Evolutionary conservation across 2,329 filamentous ascomycete genomes (phyloP), one percentile per base, ranked within the genome.

Genomic region (Epichloe elymi): DNA sequence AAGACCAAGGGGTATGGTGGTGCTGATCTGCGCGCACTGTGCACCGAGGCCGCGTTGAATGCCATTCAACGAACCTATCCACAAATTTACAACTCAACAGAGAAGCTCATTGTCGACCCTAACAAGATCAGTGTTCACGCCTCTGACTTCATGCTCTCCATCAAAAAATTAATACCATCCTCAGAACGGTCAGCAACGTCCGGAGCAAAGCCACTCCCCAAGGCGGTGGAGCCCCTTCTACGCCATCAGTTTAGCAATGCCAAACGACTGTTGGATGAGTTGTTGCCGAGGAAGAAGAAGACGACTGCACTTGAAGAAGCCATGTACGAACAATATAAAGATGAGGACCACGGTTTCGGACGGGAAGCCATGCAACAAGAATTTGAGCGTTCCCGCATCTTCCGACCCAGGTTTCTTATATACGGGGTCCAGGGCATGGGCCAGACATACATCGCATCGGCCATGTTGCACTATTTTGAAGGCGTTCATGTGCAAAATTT

Each of bases 1-100:
- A 75, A 91, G 61, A 96, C 91, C 3, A 96, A 96, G 67, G 94
- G 94, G 14, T 97, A 97, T 59, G 93, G 91, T 55, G 93, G 93
- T 76, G 93, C 93, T 30, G 93, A 98, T 69, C 72, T 98, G 56
- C 83, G 93, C 55, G 91, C 93, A 12, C 76, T 98, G 35, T 97
- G 90, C 67, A 98, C 93, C 0, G 93, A 98, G 72, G 91, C 93
- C 37, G 88, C 93, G 3, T 74, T 98, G 53, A 98, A 98, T 65
- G 86, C 93, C 2, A 93, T 98, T 23, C 93, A 98, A 67, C 79
- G 93, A 59, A 91, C 87, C 3, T 98, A 94, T 63, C 93, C 93
- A 15, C 93, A 98, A 62, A 96, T 98, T 55, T 98, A 98, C 71
- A 80, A 81, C 23, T 91, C 90, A 0, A 83, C 86, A 57, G 83